phyloP scores from a whole-genome alignment of 129 eudicot genomes.

The Rutidosis leptorrhynchoides region DNA sequence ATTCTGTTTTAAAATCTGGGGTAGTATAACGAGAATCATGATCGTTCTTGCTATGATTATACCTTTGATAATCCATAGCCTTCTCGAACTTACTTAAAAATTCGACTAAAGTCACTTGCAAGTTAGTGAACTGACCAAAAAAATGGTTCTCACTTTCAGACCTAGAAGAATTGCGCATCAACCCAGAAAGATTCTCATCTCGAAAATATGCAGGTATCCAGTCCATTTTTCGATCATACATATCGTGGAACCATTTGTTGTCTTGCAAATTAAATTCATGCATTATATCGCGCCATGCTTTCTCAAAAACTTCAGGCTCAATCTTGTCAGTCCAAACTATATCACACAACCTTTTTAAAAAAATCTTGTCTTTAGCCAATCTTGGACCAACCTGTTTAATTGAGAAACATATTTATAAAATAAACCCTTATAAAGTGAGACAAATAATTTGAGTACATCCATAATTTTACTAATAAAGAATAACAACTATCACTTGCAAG shows the following conservation, averaged over 20 bases:
- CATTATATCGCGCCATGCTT: background rate
- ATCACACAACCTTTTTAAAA: background rate
- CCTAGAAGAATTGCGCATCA: background rate
- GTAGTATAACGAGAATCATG: too few relatives aligned
- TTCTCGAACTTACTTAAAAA: background rate
- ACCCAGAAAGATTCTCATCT: background rate
- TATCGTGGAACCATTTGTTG: background rate
- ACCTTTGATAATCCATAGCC: background rate
- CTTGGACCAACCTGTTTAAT: background rate
- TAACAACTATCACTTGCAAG: too few relatives aligned
- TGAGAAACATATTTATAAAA: background rate
- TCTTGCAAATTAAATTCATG: background rate
- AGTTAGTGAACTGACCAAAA: background rate
- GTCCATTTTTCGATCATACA: background rate
- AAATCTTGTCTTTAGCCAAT: background rate
- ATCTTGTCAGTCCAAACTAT: background rate
- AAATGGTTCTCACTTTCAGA: slow-evolving; percentile 6
- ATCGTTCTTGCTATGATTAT: background rate
- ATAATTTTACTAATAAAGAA: too few relatives aligned
- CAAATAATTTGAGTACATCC: too few relatives aligned
- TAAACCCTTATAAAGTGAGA: too few relatives aligned
- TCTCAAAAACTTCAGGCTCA: background rate
- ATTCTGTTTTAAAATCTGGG: too few relatives aligned
- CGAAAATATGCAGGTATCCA: background rate
- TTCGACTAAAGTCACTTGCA: background rate